Evolutionary conservation across 352 stramenopile genomes (phyloP).

Genomic region (Globisporangium splendens): DNA sequence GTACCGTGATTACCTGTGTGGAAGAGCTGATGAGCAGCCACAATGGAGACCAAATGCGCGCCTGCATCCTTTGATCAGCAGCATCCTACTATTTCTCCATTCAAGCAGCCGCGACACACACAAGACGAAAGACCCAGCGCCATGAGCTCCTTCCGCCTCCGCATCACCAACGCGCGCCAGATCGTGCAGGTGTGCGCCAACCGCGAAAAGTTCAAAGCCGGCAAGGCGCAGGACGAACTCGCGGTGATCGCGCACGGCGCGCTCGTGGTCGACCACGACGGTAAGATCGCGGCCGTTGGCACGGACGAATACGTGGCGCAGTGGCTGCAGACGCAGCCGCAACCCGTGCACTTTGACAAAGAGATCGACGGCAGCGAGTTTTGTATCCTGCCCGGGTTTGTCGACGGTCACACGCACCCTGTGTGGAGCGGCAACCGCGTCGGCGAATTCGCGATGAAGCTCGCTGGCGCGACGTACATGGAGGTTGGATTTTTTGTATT

Average conservation of each 20-base stretch:
- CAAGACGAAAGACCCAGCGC: not conserved
- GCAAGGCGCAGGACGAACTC: constrained; percentile 56
- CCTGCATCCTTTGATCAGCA: too few relatives aligned
- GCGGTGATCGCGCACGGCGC: constrained; percentile 56
- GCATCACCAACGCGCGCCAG: constrained; percentile 56
- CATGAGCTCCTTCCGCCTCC: constrained; percentile 75
- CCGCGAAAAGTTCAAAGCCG: constrained; percentile 61
- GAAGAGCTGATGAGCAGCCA: not conserved
- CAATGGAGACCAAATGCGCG: not conserved
- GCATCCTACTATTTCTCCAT: too few relatives aligned
- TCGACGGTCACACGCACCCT: constrained; percentile 82
- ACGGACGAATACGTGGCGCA: constrained; percentile 46
- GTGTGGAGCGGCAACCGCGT: constrained; percentile 84
- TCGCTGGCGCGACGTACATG: constrained; percentile 84
- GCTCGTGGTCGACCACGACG: constrained; percentile 47
- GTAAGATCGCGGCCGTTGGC: constrained; percentile 64
- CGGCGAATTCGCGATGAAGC: constrained; percentile 87
- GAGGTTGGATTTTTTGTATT: constrained; percentile 18
- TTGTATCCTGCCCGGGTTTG: constrained; percentile 73
- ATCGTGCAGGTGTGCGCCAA: constrained; percentile 73
- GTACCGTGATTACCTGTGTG: not conserved
- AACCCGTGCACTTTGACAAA: constrained; percentile 66
- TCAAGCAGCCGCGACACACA: too few relatives aligned
- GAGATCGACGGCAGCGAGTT: constrained; percentile 64
- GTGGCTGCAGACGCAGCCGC: constrained; percentile 49